A percentile compares a stretch with the other conserved stretches of the same genome.
These are phyloP conservation scores for Fusarium pilosicola DNA, from an alignment of 2,329 filamentous ascomycete species.

Conservation along the genomic window DNA sequence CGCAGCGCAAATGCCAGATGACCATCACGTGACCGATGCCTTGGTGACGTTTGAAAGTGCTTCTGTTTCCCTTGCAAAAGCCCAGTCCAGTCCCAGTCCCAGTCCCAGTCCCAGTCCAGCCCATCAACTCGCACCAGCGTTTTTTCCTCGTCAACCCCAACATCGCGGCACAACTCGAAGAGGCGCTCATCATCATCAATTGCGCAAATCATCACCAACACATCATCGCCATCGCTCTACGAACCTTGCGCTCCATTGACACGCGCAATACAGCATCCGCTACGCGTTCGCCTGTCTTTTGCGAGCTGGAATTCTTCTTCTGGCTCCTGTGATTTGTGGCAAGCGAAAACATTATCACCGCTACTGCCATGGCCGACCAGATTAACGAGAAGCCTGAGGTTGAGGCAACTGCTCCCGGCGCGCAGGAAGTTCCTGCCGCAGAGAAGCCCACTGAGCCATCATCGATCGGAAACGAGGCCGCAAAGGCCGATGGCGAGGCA, in stretches of 20 bases:
- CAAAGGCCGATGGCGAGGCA: constrained; percentile 41
- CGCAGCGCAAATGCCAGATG: constrained; percentile 25
- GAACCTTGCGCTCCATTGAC: constrained; percentile 46
- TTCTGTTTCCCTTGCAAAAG: constrained; percentile 40
- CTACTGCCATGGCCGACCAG: constrained; percentile 53
- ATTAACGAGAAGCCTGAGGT: constrained; percentile 50
- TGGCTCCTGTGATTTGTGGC: constrained; percentile 27
- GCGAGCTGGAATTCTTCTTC: constrained; percentile 26
- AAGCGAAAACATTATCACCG: constrained; percentile 37
- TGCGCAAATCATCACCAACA: constrained; percentile 48
- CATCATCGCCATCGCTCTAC: constrained; percentile 45
- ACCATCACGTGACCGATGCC: constrained; percentile 47
- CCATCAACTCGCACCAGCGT: constrained; percentile 47
- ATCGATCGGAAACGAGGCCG: constrained; percentile 36
- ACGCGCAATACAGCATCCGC: constrained; percentile 43
- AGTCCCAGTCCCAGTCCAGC: constrained; percentile 20
- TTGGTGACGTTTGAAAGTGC: constrained; percentile 50
- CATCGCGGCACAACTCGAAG: constrained; percentile 47
- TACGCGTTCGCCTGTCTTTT: constrained; percentile 46
- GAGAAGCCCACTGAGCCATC: constrained; percentile 39
- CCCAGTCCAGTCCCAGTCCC: constrained; percentile 1
- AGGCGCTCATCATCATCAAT: constrained; percentile 46
- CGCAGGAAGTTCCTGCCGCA: constrained; percentile 43
- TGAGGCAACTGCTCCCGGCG: constrained; percentile 47
- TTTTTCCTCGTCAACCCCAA: constrained; percentile 51